Conservation (phyloP, 768 basidiomycete species). For the Tephrocybe sp. region DNA sequence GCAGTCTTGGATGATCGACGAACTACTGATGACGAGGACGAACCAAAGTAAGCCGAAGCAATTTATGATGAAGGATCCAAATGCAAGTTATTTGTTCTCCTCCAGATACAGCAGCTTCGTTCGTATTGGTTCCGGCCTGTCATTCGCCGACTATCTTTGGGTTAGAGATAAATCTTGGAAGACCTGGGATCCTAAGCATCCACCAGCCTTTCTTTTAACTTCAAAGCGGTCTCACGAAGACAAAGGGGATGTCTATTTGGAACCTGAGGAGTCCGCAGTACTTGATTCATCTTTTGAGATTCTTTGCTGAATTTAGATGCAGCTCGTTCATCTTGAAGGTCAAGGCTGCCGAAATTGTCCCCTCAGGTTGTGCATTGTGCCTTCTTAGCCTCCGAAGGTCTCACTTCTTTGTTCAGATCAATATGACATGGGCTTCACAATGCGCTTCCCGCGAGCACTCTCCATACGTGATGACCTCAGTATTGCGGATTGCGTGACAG, state of each 20-base stretch:
- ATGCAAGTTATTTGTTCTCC: background rate
- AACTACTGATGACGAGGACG: conserved; percentile 52
- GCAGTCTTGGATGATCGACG: conserved; percentile 81
- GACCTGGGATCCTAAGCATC: conserved; percentile 66
- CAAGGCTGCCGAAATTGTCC: conserved; percentile 89
- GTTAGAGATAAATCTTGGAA: conserved; percentile 84
- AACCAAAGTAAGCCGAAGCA: conserved; percentile 48
- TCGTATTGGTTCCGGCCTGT: conserved; percentile 87
- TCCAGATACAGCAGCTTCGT: conserved; percentile 82
- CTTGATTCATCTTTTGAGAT: background rate
- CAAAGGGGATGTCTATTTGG: conserved; percentile 87
- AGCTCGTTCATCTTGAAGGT: conserved; percentile 94
- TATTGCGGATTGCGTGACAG: conserved; percentile 70
- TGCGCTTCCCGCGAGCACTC: conserved; percentile 91
- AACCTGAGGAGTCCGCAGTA: conserved; percentile 74
- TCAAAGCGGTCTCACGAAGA: conserved; percentile 66
- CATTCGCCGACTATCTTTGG: conserved; percentile 84
- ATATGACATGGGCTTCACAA: conserved; percentile 82
- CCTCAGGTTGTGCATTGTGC: conserved; percentile 51
- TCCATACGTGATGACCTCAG: conserved; percentile 76
- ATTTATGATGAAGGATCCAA: no score
- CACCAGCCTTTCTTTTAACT: conserved; percentile 67
- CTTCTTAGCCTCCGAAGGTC: background rate
- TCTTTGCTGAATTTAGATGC: conserved; percentile 1
- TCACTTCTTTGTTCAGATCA: conserved; percentile 47